Evolutionary conservation across 441 rosid species (phyloP).

Genomic region (Euphorbia schlechtendalii): DNA sequence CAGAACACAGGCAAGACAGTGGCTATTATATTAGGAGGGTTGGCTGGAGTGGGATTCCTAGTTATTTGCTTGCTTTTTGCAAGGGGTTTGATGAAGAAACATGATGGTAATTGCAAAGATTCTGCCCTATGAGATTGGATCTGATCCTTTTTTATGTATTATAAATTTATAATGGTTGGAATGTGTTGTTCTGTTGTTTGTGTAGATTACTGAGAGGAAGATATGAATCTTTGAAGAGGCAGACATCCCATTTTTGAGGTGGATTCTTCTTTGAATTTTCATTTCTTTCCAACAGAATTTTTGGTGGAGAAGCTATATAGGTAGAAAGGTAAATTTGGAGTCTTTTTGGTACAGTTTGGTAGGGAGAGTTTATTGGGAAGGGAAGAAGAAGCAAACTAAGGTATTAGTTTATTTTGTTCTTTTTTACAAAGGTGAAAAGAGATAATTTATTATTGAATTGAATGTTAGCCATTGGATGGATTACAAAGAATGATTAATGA

Average conservation of each 20-base stretch:
- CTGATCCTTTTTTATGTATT: neutral
- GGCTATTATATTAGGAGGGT: slow-evolving; percentile 97
- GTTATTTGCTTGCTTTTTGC: slow-evolving; percentile 80
- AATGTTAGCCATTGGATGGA: no score
- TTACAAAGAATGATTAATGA: slow-evolving; percentile 9
- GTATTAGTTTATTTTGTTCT: slow-evolving; percentile 11
- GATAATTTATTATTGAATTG: slow-evolving; percentile 6
- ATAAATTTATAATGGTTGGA: slow-evolving; percentile 8
- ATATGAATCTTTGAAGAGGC: slow-evolving; percentile 18
- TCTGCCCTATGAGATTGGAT: slow-evolving; percentile 1
- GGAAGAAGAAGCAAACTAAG: slow-evolving; percentile 16
- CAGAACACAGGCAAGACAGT: slow-evolving; percentile 78
- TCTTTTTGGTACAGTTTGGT: slow-evolving; percentile 18
- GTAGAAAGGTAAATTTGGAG: slow-evolving; percentile 14
- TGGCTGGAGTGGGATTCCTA: slow-evolving; percentile 81
- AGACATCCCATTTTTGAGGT: slow-evolving; percentile 24
- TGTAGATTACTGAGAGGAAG: slow-evolving; percentile 43
- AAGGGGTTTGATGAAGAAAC: slow-evolving; percentile 68
- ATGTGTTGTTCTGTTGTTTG: slow-evolving; percentile 6
- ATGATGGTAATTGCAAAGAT: slow-evolving; percentile 45
- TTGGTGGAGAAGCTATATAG: slow-evolving; percentile 23
- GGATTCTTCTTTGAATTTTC: slow-evolving; percentile 28
- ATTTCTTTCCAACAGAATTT: slow-evolving; percentile 17
- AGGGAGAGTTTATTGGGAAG: slow-evolving; percentile 18
- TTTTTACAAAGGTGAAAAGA: slow-evolving; percentile 27